phyloP scores from a whole-genome alignment of 257 asterid genomes.

The Thymus quinquecostatus region DNA sequence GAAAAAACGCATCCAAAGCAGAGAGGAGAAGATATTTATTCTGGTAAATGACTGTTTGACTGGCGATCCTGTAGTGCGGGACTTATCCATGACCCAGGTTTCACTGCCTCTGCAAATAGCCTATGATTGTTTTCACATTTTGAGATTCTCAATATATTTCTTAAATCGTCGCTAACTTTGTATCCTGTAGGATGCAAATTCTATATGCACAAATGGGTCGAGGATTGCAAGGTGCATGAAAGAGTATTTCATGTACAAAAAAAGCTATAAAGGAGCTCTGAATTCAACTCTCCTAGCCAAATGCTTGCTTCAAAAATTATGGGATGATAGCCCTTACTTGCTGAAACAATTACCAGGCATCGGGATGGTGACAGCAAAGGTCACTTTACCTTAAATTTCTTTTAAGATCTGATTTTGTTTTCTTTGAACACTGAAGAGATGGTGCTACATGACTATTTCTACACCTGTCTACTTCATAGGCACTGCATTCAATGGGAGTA shows the following conservation, averaged over 20 bases:
- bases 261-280: constrained; percentile 78
- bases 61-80: constrained; percentile 89
- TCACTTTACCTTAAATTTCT: constrained; percentile 39
- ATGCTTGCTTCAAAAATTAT: constrained; percentile 82
- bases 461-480: constrained; percentile 47
- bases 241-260: constrained; percentile 80
- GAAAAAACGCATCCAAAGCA: constrained; percentile 87
- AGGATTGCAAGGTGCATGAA: constrained; percentile 96
- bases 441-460: constrained; percentile 19
- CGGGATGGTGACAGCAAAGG: constrained; percentile 99
- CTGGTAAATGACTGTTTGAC: constrained; percentile 93
- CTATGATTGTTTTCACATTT: constrained; percentile 25
- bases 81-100: constrained; percentile 95
- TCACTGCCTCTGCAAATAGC: constrained; percentile 32
- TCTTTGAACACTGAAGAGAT: constrained; percentile 20
- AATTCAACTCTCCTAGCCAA: constrained; percentile 76
- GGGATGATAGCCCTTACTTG: constrained; percentile 95
- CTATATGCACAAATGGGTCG: constrained; percentile 88
- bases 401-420: constrained; percentile 18
- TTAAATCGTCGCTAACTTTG: constrained; percentile 24
- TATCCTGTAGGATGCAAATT: constrained; percentile 67
- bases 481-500: constrained; percentile 92
- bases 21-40: constrained; percentile 94
- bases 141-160: constrained; percentile 10
- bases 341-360: constrained; percentile 97